phyloP scores from a whole-genome alignment of 768 basidiomycete genomes.

The Leucosporidium yakuticum region DNA sequence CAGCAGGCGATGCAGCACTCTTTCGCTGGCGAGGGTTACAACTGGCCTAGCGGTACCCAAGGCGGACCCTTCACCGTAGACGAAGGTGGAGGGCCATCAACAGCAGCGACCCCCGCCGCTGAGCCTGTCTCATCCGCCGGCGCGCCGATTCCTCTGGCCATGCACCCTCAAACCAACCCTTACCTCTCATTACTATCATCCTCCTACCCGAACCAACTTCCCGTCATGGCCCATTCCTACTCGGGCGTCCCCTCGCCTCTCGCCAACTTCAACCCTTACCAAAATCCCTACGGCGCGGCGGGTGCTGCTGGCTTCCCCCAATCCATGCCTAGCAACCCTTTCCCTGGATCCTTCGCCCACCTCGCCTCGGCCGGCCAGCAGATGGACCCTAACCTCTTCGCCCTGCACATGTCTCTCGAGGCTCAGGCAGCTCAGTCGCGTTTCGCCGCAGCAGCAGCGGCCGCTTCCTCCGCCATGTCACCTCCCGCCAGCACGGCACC shows the following conservation, averaged over 20 bases:
- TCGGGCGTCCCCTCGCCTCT: slow-evolving; percentile 5
- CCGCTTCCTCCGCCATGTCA: not conserved
- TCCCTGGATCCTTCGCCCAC: not conserved
- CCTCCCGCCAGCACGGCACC: not conserved
- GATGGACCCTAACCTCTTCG: slow-evolving; percentile 20
- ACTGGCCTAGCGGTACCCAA: not conserved
- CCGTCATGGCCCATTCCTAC: slow-evolving; percentile 15
- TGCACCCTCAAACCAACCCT: not conserved
- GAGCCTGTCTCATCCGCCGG: not conserved
- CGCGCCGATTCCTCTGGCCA: not conserved
- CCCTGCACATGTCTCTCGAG: slow-evolving; percentile 23
- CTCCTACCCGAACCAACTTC: slow-evolving; percentile 16
- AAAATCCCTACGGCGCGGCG: not conserved
- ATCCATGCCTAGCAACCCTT: not conserved
- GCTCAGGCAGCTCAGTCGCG: slow-evolving; percentile 17
- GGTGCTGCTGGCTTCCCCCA: not conserved
- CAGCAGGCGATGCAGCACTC: slow-evolving; percentile 8
- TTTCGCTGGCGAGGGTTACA: not conserved
- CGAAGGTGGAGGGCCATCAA: not conserved
- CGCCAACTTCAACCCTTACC: not conserved
- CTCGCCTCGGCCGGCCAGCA: not conserved
- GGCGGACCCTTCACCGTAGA: not conserved
- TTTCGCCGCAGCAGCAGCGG: slow-evolving; percentile 9
- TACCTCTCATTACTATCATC: not conserved
- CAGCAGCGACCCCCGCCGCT: not conserved